A percentile compares a stretch with the other conserved stretches of the same genome.
phyloP scores from a whole-genome alignment of 306 rosid genomes.

The Vigna angularis region DNA sequence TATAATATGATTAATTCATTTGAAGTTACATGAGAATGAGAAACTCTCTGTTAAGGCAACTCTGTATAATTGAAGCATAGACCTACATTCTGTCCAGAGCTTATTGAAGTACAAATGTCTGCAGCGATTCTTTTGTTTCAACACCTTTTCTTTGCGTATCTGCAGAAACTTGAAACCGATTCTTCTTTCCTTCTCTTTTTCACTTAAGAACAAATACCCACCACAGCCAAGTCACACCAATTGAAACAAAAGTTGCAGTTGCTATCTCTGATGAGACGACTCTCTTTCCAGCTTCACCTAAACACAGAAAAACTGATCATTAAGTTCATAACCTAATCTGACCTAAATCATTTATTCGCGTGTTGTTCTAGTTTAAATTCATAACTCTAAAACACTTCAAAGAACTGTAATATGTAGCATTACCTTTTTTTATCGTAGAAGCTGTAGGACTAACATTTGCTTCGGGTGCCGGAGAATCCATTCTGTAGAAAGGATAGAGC shows the following conservation, averaged over 20 bases:
- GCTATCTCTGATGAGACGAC: conserved; percentile 1
- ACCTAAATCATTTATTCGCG: neutral
- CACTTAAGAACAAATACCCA: conserved; percentile 34
- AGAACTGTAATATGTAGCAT: neutral
- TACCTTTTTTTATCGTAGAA: neutral
- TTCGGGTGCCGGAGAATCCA: conserved; percentile 9
- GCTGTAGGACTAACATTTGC: neutral
- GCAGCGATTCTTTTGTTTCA: neutral
- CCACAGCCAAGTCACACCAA: conserved; percentile 7
- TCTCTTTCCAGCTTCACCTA: conserved; percentile 22
- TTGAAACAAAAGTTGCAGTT: conserved; percentile 37
- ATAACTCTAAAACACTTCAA: neutral
- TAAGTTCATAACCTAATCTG: neutral
- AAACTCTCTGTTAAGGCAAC: no score
- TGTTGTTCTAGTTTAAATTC: neutral
- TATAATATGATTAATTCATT: no score
- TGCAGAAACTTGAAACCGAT: neutral
- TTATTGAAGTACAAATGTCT: no score
- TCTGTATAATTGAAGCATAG: no score
- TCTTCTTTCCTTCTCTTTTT: conserved; percentile 3
- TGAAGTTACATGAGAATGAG: no score
- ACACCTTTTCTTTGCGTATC: neutral
- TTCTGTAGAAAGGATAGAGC: conserved; percentile 37
- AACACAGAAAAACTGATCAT: neutral
- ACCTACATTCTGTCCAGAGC: no score